These are phyloP conservation scores for Cyclostephanos tholiformis DNA, from an alignment of 108 stramenopile genomes.

Conservation along the genomic window DNA sequence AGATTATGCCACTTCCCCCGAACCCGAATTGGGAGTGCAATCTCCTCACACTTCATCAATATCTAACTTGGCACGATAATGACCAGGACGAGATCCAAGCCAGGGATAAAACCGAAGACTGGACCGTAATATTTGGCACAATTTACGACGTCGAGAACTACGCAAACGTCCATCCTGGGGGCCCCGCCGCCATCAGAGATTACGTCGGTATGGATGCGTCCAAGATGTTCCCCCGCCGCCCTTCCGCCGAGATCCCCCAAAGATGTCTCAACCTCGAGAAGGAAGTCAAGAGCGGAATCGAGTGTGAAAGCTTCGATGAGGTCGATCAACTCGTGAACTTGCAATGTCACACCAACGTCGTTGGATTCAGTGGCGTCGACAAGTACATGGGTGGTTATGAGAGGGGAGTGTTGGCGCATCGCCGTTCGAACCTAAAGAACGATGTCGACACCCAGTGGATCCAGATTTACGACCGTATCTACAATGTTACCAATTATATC, in stretches of 20 bases:
- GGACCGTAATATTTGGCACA: constrained; percentile 52
- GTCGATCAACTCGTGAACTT: constrained; percentile 39
- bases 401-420: constrained; percentile 38
- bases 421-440: constrained; percentile 27
- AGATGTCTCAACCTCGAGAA: constrained; percentile 32
- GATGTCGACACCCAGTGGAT: constrained; percentile 43
- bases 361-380: constrained; percentile 34
- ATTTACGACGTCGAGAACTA: constrained; percentile 50
- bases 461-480: constrained; percentile 47
- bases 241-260: constrained; percentile 34
- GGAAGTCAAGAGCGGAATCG: constrained; percentile 16
- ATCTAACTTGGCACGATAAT: constrained; percentile 2
- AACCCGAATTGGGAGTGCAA: not conserved
- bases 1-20: not conserved
- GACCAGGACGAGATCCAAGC: constrained; percentile 42
- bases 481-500: constrained; percentile 55
- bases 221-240: constrained; percentile 51
- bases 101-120: constrained; percentile 43
- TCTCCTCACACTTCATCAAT: not conserved
- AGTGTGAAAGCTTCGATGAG: constrained; percentile 41
- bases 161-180: constrained; percentile 42
- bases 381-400: constrained; percentile 38
- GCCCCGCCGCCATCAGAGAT: constrained; percentile 24
- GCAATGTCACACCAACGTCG: constrained; percentile 39
- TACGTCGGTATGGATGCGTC: constrained; percentile 39